Base-by-base conservation (phyloP, 176 grass and related monocot species). In the Paspalum vaginatum region DNA sequence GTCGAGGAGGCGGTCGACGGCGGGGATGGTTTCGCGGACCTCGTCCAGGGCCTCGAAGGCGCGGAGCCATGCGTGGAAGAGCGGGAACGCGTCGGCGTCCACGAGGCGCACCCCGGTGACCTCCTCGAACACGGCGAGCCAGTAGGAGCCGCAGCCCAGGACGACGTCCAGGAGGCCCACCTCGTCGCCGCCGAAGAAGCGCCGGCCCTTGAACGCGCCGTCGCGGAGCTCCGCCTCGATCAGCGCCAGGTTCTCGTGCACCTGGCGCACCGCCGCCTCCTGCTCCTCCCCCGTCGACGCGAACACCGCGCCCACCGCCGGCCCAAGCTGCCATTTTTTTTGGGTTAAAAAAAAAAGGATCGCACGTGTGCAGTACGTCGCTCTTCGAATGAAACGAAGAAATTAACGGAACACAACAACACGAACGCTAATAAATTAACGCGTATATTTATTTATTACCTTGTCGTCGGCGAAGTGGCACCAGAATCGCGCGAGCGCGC, bases 381-480 rank as follows among this genome's bases (percentile, higher is more conserved):
- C 32, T 32, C n/a, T n/a, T n/a, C n/a, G n/a, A n/a, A n/a, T n/a
- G n/a, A n/a, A n/a, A n/a, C n/a, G n/a, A n/a, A n/a, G n/a, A n/a
- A n/a, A n/a, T n/a, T n/a, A n/a, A n/a, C n/a, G n/a, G n/a, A n/a
- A n/a, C n/a, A n/a, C n/a, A n/a, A n/a, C n/a, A 32, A 32, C 32
- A 32, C 32, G 3, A 32, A 32, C 32, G 32, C 32, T 32, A 32
- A 32, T 32, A 32, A 32, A 32, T 32, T 32, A 32, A 32, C 32
- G 32, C 32, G 32, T 32, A n/a, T n/a, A n/a, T n/a, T n/a, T 5
- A 4, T 6, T 37, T 1, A 38, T 2, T 61, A 95, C 93, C 89
- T 96, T 96, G 65, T 96, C 93, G 78, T 96, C 93, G n/a, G 79
- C 70, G 63, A 96, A 96, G 70, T 96, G 90, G 75, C 90, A 96